These are phyloP conservation scores for Piloderma croceum DNA, from an alignment of 768 basidiomycete genomes.

Conservation along the genomic window DNA sequence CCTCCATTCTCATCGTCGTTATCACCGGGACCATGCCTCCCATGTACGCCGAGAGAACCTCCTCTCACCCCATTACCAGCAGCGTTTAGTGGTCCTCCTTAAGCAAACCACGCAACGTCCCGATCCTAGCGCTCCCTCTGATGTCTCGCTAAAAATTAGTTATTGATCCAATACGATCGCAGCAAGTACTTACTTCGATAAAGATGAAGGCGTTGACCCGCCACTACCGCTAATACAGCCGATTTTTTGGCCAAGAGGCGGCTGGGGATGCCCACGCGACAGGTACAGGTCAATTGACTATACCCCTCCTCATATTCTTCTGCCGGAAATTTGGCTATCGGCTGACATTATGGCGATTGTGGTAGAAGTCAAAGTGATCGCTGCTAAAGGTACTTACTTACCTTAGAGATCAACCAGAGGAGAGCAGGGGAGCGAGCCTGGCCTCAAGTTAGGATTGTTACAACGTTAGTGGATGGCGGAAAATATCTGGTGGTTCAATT, in stretches of 20 bases:
- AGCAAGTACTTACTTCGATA: slow-evolving; percentile 10
- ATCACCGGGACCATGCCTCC: slow-evolving; percentile 40
- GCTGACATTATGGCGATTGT: slow-evolving; percentile 39
- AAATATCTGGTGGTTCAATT: too few relatives aligned
- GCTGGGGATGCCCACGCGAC: slow-evolving; percentile 38
- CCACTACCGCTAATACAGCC: slow-evolving; percentile 55
- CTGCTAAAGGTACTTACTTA: too few relatives aligned
- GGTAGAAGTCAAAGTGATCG: too few relatives aligned
- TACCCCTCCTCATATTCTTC: slow-evolving; percentile 46
- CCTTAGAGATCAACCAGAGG: too few relatives aligned
- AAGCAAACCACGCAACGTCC: slow-evolving; percentile 30
- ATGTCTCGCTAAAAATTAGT: neutral
- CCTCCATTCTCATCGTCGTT: too few relatives aligned
- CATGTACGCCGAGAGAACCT: slow-evolving; percentile 8
- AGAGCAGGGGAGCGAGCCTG: too few relatives aligned
- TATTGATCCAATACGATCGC: neutral
- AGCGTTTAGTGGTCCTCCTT: slow-evolving; percentile 14
- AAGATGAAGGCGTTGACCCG: slow-evolving; percentile 31
- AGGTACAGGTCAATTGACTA: slow-evolving; percentile 44
- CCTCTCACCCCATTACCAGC: too few relatives aligned
- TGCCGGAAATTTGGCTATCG: slow-evolving; percentile 26
- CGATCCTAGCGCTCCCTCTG: slow-evolving; percentile 28
- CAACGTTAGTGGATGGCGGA: too few relatives aligned
- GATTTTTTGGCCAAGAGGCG: slow-evolving; percentile 31
- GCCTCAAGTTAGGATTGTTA: too few relatives aligned